Conservation (phyloP, 345 rosid genomes). For the Mangifera indica region DNA sequence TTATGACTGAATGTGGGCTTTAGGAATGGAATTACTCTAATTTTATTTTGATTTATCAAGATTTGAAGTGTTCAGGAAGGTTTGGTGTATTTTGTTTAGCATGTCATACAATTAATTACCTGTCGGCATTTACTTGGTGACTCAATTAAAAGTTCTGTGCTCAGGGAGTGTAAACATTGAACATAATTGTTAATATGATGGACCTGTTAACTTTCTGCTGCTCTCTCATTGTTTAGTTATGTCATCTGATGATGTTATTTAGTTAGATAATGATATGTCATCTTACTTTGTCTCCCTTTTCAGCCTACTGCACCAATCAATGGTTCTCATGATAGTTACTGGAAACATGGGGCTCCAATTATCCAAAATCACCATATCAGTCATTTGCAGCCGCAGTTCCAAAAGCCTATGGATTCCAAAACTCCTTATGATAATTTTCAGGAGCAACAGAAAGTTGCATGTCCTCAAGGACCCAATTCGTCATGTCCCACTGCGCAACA, state of each 20-base stretch:
- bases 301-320: slow-evolving; percentile 63
- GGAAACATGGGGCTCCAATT: slow-evolving; percentile 59
- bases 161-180: background rate
- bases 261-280: slow-evolving; percentile 6
- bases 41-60: background rate
- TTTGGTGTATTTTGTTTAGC: background rate
- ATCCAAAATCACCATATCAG: slow-evolving; percentile 60
- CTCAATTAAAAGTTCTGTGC: background rate
- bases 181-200: background rate
- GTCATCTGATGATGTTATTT: slow-evolving; percentile 6
- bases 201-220: background rate
- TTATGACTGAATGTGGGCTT: background rate
- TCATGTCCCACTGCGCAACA: slow-evolving; percentile 54
- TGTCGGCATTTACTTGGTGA: background rate
- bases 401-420: slow-evolving; percentile 61
- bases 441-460: slow-evolving; percentile 61
- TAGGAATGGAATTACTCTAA: background rate
- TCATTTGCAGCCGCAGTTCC: slow-evolving; percentile 56
- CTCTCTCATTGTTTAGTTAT: background rate
- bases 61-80: background rate
- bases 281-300: slow-evolving; percentile 29
- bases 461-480: slow-evolving; percentile 56
- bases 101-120: background rate
- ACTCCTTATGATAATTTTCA: slow-evolving; percentile 59
- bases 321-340: slow-evolving; percentile 69